These are phyloP conservation scores for Blastobotrys mokoenaii DNA, from an alignment of 805 yeast species.

Conservation along the genomic window DNA sequence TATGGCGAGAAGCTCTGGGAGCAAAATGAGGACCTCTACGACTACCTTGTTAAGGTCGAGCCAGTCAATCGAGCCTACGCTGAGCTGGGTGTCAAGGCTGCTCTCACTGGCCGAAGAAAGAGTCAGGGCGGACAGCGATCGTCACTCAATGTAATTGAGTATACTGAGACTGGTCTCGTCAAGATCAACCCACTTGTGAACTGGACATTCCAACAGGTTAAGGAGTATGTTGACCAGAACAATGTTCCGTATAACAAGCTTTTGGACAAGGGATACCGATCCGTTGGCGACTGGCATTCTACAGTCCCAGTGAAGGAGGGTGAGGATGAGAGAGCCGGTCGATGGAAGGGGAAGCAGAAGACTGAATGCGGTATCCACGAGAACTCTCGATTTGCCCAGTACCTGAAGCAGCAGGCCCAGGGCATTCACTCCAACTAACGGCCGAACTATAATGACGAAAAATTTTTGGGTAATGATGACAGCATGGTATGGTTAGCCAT, in stretches of 20 bases:
- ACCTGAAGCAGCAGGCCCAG: conserved; percentile 3
- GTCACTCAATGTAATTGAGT: conserved; percentile 67
- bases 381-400: conserved; percentile 64
- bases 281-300: conserved; percentile 93
- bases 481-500: background rate
- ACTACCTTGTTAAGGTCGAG: conserved; percentile 83
- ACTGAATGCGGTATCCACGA: conserved; percentile 96
- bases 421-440: background rate
- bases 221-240: conserved; percentile 56
- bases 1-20: conserved; percentile 84
- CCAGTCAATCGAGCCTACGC: conserved; percentile 81
- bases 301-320: conserved; percentile 84
- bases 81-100: conserved; percentile 68
- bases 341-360: conserved; percentile 90
- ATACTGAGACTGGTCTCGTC: conserved; percentile 56
- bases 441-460: background rate
- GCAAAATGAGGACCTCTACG: conserved; percentile 69
- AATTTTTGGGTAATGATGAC: background rate
- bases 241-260: conserved; percentile 80
- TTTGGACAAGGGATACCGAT: conserved; percentile 78
- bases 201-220: conserved; percentile 73
- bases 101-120: conserved; percentile 83
- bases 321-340: conserved; percentile 93
- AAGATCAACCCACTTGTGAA: conserved; percentile 84
- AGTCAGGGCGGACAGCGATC: conserved; percentile 85